Percentiles rank a stretch among this genome's conserved stretches.
Evolutionary conservation across 305 asterid genomes (phyloP).

Genomic region (Solanum aculeatissimum): DNA sequence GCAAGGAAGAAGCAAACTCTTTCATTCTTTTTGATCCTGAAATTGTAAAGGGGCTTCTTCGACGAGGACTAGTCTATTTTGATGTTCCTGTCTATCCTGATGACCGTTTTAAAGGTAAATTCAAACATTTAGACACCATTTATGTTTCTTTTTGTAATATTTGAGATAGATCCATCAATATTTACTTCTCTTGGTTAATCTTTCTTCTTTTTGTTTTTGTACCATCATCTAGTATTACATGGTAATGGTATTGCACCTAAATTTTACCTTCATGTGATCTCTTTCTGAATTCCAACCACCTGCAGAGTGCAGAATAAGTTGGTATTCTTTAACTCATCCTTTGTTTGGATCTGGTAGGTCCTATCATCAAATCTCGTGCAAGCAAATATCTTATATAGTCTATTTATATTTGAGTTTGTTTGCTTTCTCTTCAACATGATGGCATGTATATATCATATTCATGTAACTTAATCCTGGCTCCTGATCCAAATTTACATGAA

Average conservation of each 20-base stretch:
- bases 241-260: background rate
- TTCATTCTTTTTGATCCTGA: constrained; percentile 87
- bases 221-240: background rate
- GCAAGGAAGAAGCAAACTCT: constrained; percentile 96
- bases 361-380: background rate
- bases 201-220: background rate
- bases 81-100: constrained; percentile 95
- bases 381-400: background rate
- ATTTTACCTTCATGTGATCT: background rate
- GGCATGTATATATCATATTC: background rate
- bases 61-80: constrained; percentile 89
- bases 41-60: constrained; percentile 66
- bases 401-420: background rate
- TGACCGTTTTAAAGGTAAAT: constrained; percentile 91
- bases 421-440: background rate
- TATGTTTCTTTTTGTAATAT: background rate
- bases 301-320: background rate
- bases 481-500: background rate
- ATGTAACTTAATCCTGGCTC: background rate
- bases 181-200: background rate
- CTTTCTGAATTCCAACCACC: background rate
- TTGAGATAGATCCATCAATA: background rate
- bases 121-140: background rate
- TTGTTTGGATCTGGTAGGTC: background rate
- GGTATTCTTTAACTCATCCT: background rate